These are phyloP conservation scores for Gyrodon lividus DNA, from an alignment of 768 basidiomycete species.

Conservation along the genomic window DNA sequence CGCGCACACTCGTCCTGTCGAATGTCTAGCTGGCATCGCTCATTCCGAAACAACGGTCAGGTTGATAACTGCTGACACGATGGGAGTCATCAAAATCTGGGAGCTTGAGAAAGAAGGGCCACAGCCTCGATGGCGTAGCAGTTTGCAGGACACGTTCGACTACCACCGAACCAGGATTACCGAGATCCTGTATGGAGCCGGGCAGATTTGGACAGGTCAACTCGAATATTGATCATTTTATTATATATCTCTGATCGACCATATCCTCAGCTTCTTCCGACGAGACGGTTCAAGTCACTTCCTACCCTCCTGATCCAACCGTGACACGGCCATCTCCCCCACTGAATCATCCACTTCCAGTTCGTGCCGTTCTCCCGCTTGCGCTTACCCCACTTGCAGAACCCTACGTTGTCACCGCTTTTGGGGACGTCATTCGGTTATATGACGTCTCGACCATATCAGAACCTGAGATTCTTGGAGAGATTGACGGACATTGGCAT, in stretches of 20 bases:
- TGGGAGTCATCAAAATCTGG: slow-evolving; percentile 90
- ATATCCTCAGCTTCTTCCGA: slow-evolving; percentile 75
- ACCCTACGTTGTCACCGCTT: slow-evolving; percentile 77
- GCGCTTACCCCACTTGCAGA: slow-evolving; percentile 60
- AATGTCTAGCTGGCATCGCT: slow-evolving; percentile 61
- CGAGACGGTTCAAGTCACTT: slow-evolving; percentile 69
- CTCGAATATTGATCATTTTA: neutral
- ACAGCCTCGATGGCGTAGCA: slow-evolving; percentile 49
- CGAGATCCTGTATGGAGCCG: slow-evolving; percentile 63
- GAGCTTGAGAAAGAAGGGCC: slow-evolving; percentile 46
- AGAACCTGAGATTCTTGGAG: slow-evolving; percentile 67
- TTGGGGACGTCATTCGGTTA: slow-evolving; percentile 78
- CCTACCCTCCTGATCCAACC: slow-evolving; percentile 37
- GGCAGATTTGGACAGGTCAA: slow-evolving; percentile 86
- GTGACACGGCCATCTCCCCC: slow-evolving; percentile 43
- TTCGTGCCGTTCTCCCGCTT: slow-evolving; percentile 73
- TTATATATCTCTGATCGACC: slow-evolving; percentile 1
- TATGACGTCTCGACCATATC: slow-evolving; percentile 73
- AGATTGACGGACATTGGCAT: slow-evolving; percentile 87
- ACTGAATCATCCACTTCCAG: slow-evolving; percentile 61
- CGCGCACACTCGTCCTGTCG: slow-evolving; percentile 85
- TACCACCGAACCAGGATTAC: slow-evolving; percentile 85
- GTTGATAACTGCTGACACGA: slow-evolving; percentile 86
- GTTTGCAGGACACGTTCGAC: slow-evolving; percentile 52
- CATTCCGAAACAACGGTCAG: slow-evolving; percentile 45